Percentiles rank a stretch among this genome's conserved stretches.
phyloP scores from a whole-genome alignment of 2,329 filamentous ascomycete genomes.

The Apiospora marii region DNA sequence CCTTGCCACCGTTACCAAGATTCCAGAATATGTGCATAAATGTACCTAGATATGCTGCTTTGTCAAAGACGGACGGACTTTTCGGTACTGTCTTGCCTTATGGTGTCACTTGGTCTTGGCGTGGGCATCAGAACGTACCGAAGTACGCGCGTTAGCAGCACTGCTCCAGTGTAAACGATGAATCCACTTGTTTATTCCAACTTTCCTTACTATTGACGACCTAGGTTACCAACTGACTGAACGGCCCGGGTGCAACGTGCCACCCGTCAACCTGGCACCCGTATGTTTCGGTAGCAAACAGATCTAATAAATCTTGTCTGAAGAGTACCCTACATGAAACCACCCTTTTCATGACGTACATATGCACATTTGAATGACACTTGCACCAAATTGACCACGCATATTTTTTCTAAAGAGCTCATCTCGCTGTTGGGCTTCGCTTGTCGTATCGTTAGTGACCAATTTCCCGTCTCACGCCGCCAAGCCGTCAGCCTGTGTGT shows the following conservation, averaged over 20 bases:
- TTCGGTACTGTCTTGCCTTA: background rate
- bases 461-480: background rate
- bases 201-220: background rate
- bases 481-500: background rate
- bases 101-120: conserved; percentile 12
- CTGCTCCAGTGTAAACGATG: background rate
- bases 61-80: background rate
- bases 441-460: background rate
- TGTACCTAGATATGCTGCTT: background rate
- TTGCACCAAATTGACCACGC: background rate
- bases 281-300: background rate
- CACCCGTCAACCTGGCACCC: background rate
- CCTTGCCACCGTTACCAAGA: background rate
- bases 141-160: background rate
- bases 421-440: background rate
- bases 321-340: background rate
- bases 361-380: background rate
- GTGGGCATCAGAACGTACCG: background rate
- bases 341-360: background rate
- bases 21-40: background rate
- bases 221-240: background rate
- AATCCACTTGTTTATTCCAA: conserved; percentile 11
- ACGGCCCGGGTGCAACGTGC: background rate
- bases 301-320: background rate
- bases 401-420: background rate